Percentiles rank a stretch among this genome's conserved stretches.
Conservation (phyloP, 495 filamentous ascomycete genomes). For the Aspergillus carlsbadensis region DNA sequence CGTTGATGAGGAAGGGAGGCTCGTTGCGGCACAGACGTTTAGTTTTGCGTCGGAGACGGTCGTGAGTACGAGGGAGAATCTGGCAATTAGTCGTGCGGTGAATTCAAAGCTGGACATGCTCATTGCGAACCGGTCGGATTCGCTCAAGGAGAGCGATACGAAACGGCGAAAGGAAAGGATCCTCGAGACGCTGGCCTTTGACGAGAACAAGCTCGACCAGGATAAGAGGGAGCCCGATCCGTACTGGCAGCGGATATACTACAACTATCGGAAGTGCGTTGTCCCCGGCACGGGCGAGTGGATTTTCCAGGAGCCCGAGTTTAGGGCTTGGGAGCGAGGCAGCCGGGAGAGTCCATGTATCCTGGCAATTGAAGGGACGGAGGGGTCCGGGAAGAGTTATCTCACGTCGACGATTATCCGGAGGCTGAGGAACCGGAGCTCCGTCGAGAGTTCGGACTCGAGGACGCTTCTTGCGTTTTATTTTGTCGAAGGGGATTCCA, state of each 20-base stretch:
- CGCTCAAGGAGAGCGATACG: conserved; percentile 33
- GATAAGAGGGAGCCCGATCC: conserved; percentile 33
- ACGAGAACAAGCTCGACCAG: conserved; percentile 29
- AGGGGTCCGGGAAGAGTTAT: conserved; percentile 38
- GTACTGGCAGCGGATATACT: conserved; percentile 34
- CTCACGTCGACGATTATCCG: conserved; percentile 36
- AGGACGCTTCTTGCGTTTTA: conserved; percentile 33
- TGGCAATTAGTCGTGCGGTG: conserved; percentile 27
- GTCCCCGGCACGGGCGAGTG: conserved; percentile 35
- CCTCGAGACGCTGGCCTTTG: conserved; percentile 31
- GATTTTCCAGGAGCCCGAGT: conserved; percentile 27
- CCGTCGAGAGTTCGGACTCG: conserved; percentile 26
- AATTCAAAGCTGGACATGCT: conserved; percentile 23
- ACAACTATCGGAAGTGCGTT: conserved; percentile 31
- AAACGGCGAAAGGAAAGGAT: conserved; percentile 31
- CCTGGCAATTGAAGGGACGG: conserved; percentile 30
- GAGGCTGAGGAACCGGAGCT: conserved; percentile 26
- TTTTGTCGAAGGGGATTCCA: conserved; percentile 39
- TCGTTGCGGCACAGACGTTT: conserved; percentile 38
- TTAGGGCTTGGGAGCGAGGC: conserved; percentile 28
- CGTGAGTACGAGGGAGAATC: conserved; percentile 30
- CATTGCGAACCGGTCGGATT: conserved; percentile 22
- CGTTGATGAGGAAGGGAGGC: conserved; percentile 32
- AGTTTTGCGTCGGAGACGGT: conserved; percentile 34
- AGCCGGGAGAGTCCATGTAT: conserved; percentile 19